These are phyloP conservation scores for Mucor ambiguus DNA, from an alignment of 371 early-diverging fungal species.

Conservation along the genomic window DNA sequence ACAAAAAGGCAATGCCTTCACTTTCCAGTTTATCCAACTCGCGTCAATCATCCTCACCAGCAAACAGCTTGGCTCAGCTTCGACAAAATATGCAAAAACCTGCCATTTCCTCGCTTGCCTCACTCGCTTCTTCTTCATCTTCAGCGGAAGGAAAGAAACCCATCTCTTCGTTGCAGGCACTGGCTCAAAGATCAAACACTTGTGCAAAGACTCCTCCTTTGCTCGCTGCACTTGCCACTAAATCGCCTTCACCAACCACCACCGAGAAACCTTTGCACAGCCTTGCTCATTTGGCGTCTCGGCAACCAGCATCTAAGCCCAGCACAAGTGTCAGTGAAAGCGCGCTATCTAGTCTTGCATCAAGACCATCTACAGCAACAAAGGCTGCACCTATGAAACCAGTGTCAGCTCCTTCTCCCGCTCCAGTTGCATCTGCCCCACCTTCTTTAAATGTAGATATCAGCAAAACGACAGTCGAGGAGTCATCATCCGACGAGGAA, in stretches of 20 bases:
- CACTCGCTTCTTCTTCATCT: slow-evolving; percentile 13
- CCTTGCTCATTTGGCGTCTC: slow-evolving; percentile 13
- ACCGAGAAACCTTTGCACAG: slow-evolving; percentile 5
- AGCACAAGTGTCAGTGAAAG: neutral
- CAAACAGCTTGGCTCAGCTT: slow-evolving; percentile 16
- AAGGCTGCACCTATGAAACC: neutral
- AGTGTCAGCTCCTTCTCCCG: neutral
- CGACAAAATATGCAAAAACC: slow-evolving; percentile 27
- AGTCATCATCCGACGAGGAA: neutral
- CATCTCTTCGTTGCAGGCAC: slow-evolving; percentile 28
- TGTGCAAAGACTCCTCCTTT: slow-evolving; percentile 21
- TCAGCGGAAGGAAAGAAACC: slow-evolving; percentile 10
- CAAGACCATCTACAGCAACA: neutral
- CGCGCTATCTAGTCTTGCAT: slow-evolving; percentile 2
- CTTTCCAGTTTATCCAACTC: slow-evolving; percentile 17
- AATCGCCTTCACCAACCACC: slow-evolving; percentile 17
- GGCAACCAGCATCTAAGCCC: neutral
- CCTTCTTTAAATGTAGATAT: neutral
- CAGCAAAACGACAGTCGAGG: neutral
- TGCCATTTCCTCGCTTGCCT: slow-evolving; percentile 1
- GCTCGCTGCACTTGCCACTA: slow-evolving; percentile 38
- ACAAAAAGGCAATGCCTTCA: slow-evolving; percentile 16
- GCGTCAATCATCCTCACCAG: slow-evolving; percentile 10
- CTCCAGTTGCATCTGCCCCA: neutral
- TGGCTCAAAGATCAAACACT: slow-evolving; percentile 31